These are phyloP conservation scores for Lipomyces starkeyi DNA, from an alignment of 805 yeast species.

Conservation along the genomic window DNA sequence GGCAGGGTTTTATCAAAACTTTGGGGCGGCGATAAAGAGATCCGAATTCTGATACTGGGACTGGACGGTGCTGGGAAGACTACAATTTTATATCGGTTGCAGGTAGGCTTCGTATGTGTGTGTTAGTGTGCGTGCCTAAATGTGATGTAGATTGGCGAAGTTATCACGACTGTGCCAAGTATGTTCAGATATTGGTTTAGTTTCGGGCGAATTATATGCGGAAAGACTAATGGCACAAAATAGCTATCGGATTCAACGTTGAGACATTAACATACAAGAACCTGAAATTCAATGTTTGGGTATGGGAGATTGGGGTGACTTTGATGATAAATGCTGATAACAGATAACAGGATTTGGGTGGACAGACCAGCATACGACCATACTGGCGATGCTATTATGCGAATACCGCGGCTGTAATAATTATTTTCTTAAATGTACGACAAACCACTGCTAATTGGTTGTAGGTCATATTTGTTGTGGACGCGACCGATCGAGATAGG, in stretches of 20 bases:
- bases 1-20: conserved; percentile 83
- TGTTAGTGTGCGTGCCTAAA: not conserved
- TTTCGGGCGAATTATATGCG: not conserved
- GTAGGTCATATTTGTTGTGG: conserved; percentile 75
- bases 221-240: not conserved
- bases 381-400: conserved; percentile 95
- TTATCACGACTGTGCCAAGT: conserved; percentile 83
- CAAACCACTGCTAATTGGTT: not conserved
- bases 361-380: conserved; percentile 89
- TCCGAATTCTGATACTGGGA: conserved; percentile 83
- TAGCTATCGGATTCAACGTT: conserved; percentile 65
- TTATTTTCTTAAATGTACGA: not conserved
- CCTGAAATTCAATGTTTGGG: conserved; percentile 84
- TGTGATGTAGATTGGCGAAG: conserved; percentile 66
- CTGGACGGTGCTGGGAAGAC: conserved; percentile 95
- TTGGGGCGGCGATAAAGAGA: conserved; percentile 83
- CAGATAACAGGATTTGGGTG: conserved; percentile 72
- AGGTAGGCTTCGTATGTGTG: conserved; percentile 48
- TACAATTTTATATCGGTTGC: conserved; percentile 87
- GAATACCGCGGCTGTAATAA: conserved; percentile 78
- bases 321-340: not conserved
- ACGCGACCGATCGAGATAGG: conserved; percentile 73
- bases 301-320: conserved; percentile 5
- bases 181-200: conserved; percentile 6
- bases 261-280: conserved; percentile 83